Conservation (phyloP, 371 early-diverging fungal species). For the Dinochytrium kinnereticum region DNA sequence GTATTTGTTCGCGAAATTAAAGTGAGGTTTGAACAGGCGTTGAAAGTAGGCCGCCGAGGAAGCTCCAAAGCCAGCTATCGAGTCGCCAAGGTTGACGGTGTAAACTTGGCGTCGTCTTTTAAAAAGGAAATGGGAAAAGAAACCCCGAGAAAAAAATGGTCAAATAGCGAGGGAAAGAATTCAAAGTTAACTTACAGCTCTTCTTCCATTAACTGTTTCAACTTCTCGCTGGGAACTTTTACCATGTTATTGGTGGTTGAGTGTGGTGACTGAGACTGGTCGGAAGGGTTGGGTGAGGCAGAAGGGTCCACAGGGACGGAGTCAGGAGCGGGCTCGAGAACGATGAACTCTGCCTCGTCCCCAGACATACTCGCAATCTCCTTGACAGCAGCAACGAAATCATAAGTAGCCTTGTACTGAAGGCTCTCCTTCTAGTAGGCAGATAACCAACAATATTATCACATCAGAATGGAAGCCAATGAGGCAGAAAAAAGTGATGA, state of each 20-base stretch:
- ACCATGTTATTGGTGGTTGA: neutral
- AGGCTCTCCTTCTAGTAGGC: neutral
- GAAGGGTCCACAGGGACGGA: no score
- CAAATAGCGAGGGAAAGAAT: neutral
- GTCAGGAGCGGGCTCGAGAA: neutral
- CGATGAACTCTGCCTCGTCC: neutral
- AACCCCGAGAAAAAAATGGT: neutral
- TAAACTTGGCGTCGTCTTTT: neutral
- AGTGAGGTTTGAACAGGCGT: neutral
- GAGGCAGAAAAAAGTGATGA: neutral
- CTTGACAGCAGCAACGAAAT: slow-evolving; percentile 2
- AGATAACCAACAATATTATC: no score
- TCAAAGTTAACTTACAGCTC: neutral
- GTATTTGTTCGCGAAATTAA: neutral
- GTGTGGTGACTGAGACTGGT: no score
- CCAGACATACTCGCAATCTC: slow-evolving; percentile 9
- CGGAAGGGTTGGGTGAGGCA: no score
- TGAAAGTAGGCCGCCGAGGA: neutral
- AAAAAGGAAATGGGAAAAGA: neutral
- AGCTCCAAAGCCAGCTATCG: no score
- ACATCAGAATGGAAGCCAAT: neutral
- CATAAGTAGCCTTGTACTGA: slow-evolving; percentile 5
- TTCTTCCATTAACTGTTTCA: neutral
- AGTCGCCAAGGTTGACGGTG: neutral
- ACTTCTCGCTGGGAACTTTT: neutral